Conservation (phyloP, 371 early-diverging fungal species). For the Saksenaea oblongispora region DNA sequence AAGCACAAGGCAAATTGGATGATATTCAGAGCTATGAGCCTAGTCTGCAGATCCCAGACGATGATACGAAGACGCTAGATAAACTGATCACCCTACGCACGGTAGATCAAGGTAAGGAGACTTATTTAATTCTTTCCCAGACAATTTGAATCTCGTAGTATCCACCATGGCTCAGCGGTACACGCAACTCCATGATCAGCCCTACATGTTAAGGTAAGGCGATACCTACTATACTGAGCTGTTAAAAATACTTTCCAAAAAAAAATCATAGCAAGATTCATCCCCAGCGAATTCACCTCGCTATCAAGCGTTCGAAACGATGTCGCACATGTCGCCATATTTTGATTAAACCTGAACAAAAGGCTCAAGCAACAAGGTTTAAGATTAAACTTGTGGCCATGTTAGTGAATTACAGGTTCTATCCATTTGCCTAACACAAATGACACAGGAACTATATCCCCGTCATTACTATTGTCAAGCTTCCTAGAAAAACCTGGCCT, state of each 20-base stretch:
- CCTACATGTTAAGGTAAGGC: slow-evolving; percentile 50
- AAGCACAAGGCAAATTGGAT: slow-evolving; percentile 42
- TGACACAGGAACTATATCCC: slow-evolving; percentile 70
- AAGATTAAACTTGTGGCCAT: slow-evolving; percentile 86
- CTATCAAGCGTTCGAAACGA: slow-evolving; percentile 83
- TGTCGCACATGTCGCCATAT: slow-evolving; percentile 88
- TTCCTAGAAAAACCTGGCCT: slow-evolving; percentile 56
- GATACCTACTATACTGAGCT: neutral
- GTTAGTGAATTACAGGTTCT: slow-evolving; percentile 16
- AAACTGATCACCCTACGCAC: slow-evolving; percentile 47
- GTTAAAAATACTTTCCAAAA: neutral
- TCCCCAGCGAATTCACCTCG: slow-evolving; percentile 87
- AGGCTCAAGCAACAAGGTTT: slow-evolving; percentile 84
- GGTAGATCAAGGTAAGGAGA: slow-evolving; percentile 38
- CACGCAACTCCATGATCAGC: slow-evolving; percentile 69
- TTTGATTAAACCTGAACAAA: slow-evolving; percentile 89
- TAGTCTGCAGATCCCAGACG: slow-evolving; percentile 49
- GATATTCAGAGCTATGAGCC: slow-evolving; percentile 55
- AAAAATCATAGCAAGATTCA: slow-evolving; percentile 42
- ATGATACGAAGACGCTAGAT: slow-evolving; percentile 47
- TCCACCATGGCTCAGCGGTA: slow-evolving; percentile 71
- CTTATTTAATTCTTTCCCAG: neutral
- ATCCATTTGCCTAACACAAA: neutral
- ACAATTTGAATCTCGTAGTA: slow-evolving; percentile 30
- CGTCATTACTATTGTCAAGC: slow-evolving; percentile 67